Base-by-base conservation (phyloP, 495 filamentous ascomycete genomes). In the Pyrenula aspistea region DNA sequence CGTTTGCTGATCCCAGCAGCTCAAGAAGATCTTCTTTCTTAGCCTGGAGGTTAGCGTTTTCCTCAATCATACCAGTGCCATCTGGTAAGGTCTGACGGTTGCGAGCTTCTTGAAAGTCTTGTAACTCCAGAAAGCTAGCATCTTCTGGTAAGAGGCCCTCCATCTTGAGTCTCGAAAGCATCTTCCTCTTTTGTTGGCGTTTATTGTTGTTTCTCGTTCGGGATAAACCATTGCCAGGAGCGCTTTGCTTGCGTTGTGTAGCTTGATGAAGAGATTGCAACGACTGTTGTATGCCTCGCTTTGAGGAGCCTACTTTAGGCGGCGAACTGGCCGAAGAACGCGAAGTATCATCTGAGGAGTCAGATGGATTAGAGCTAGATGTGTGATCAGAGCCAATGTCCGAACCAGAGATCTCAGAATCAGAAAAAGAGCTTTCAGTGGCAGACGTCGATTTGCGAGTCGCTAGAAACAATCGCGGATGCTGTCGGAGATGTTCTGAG, bases 151-250 rank as follows among this genome's bases (percentile, higher is more conserved):
- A 61, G 12, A 74, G 57, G 2, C 77, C 79, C 15, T 77, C 61
- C 22, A 73, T 61, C 55, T 82, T 80, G 1, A 83, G 67, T 50
- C 73, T 73, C 2, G 62, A 65, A 0, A 84, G 65, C 51, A 63
- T 70, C 49, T 73, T 76, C 47, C 71, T 65, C 25, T 78, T 62
- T 56, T 73, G 76, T 55, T 71, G 72, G 36, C 83, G 73, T 11
- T 68, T 63, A 59, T 87, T 87, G 56, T 77, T 77, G 22, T 72
- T 70, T 51, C 73, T 74, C 1, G 83, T 87, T 51, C 61, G 58
- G 10, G 60, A 42, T n/a, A 68, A 77, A 24, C 83, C 81, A 42
- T 70, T 47, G 10, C 70, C 70, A 55, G 72, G 72, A 23, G 60
- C 50, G 20, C 50, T 52, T 10, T 52, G 50, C 50, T 4, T 52